These are phyloP conservation scores for Barnettozyma salicaria DNA, from an alignment of 805 yeast genomes.

Conservation along the genomic window DNA sequence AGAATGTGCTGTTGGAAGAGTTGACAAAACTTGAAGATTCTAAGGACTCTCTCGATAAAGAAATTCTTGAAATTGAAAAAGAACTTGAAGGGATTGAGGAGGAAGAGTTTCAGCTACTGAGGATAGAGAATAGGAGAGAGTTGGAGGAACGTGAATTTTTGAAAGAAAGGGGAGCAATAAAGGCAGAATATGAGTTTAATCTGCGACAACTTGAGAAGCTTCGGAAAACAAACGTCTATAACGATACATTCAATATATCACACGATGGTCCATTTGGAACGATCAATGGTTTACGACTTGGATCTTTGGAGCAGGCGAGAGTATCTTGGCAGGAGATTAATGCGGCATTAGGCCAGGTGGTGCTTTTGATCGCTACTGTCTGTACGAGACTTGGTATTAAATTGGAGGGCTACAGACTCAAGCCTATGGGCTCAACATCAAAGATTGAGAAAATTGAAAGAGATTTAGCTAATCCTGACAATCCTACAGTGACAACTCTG, in stretches of 20 bases:
- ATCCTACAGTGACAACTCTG: constrained; percentile 31
- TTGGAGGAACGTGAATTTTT: constrained; percentile 44
- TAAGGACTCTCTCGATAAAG: constrained; percentile 22
- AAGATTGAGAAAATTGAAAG: constrained; percentile 53
- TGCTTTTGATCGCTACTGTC: constrained; percentile 62
- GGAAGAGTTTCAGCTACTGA: constrained; percentile 43
- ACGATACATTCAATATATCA: constrained; percentile 76
- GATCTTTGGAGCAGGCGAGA: constrained; percentile 49
- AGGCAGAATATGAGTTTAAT: constrained; percentile 56
- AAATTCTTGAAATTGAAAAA: constrained; percentile 34
- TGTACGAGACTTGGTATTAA: constrained; percentile 48
- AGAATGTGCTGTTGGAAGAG: constrained; percentile 41
- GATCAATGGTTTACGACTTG: constrained; percentile 81
- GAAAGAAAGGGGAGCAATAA: constrained; percentile 55
- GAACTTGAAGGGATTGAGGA: constrained; percentile 42
- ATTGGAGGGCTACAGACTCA: constrained; percentile 53
- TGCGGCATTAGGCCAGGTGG: constrained; percentile 84
- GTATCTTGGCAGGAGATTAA: constrained; percentile 90
- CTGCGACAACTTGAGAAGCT: constrained; percentile 63
- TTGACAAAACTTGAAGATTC: constrained; percentile 39
- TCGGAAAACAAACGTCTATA: constrained; percentile 74
- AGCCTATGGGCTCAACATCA: constrained; percentile 83
- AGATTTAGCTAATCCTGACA: constrained; percentile 31
- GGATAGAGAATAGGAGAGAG: constrained; percentile 49
- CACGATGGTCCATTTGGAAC: constrained; percentile 82